These are phyloP conservation scores for Vachellia pachyceras DNA, from an alignment of 306 rosid species.

Conservation along the genomic window DNA sequence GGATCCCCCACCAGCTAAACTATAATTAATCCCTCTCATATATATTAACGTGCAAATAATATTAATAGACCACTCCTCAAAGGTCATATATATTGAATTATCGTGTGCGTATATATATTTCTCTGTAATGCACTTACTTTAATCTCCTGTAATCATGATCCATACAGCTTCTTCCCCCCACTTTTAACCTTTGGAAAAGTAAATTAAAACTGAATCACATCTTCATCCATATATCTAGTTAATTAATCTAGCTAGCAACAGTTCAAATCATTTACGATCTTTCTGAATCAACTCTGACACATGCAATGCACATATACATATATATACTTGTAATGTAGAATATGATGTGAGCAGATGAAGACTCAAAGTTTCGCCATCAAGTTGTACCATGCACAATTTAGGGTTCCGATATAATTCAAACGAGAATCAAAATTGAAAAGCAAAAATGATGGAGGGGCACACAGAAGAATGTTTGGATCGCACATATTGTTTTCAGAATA, in stretches of 20 bases:
- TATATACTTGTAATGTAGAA: too few species aligned
- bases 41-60: too few species aligned
- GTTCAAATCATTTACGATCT: not conserved
- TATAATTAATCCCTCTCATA: too few species aligned
- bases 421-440: not conserved
- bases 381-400: not conserved
- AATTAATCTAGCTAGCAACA: not conserved
- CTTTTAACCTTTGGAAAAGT: constrained; percentile 12
- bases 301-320: not conserved
- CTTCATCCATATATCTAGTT: not conserved
- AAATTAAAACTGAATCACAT: not conserved
- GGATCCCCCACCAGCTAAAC: too few species aligned
- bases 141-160: constrained; percentile 24
- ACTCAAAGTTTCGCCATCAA: constrained; percentile 17
- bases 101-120: not conserved
- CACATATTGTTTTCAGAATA: constrained; percentile 11
- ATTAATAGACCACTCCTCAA: too few species aligned
- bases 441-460: constrained; percentile 21
- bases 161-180: not conserved
- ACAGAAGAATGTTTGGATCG: constrained; percentile 45
- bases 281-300: constrained; percentile 25
- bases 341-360: not conserved
- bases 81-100: not conserved
- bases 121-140: not conserved
- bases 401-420: constrained; percentile 24